phyloP scores from a whole-genome alignment of 257 asterid genomes.

The Nicotiana attenuata region DNA sequence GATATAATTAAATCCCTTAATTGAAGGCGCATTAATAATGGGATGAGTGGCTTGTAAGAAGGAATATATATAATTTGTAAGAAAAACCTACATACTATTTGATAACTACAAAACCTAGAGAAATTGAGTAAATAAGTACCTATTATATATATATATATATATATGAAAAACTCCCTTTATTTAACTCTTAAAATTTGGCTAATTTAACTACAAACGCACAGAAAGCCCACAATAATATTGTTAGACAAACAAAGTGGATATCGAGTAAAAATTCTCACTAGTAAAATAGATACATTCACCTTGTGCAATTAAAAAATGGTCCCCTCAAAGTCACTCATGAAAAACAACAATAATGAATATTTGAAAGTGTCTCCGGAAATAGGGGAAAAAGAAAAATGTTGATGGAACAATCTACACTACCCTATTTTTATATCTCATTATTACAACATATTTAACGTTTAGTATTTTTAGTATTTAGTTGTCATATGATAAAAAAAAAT shows the following conservation, averaged over 20 bases:
- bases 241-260: neutral
- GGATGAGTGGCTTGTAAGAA: too few species aligned
- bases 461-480: neutral
- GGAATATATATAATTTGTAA: too few species aligned
- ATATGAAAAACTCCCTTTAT: too few species aligned
- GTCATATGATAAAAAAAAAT: neutral
- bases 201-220: too few species aligned
- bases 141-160: too few species aligned
- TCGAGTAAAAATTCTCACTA: slow-evolving; percentile 13
- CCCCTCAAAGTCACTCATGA: slow-evolving; percentile 44
- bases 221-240: neutral
- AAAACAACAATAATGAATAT: slow-evolving; percentile 23
- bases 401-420: neutral
- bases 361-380: slow-evolving; percentile 17
- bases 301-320: slow-evolving; percentile 32
- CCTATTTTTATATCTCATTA: neutral
- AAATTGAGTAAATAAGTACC: too few species aligned
- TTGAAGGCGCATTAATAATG: too few species aligned
- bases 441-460: neutral
- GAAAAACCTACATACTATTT: too few species aligned
- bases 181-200: too few species aligned
- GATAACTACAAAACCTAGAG: too few species aligned
- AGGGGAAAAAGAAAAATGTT: slow-evolving; percentile 1
- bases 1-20: too few species aligned
- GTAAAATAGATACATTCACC: slow-evolving; percentile 33